phyloP scores from a whole-genome alignment of 129 eudicot genomes.

The Sambucus nigra region DNA sequence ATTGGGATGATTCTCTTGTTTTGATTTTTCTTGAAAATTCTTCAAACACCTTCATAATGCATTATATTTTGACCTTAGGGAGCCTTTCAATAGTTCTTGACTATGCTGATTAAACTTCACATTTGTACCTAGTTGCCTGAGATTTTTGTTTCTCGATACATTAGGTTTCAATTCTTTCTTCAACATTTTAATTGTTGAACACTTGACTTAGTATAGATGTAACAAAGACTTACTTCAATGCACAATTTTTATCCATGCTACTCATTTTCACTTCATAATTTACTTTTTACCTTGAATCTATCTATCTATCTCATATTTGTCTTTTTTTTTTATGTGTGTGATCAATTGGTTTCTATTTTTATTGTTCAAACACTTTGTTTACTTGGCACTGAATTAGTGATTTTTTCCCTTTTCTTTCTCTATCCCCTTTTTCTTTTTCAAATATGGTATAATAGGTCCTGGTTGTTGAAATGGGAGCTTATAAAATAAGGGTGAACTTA shows the following conservation, averaged over 20 bases:
- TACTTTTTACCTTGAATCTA: background rate
- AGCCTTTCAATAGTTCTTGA: too few species aligned
- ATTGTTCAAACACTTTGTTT: background rate
- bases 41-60: too few species aligned
- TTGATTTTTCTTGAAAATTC: too few species aligned
- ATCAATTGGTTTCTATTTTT: background rate
- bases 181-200: too few species aligned
- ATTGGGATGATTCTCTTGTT: too few species aligned
- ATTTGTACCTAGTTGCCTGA: too few species aligned
- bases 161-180: too few species aligned
- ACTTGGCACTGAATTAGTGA: background rate
- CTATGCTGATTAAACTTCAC: too few species aligned
- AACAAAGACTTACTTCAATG: too few species aligned
- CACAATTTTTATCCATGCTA: background rate
- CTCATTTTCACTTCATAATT: background rate
- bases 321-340: background rate
- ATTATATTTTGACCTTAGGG: too few species aligned
- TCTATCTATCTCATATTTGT: background rate
- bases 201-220: too few species aligned
- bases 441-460: constrained; percentile 34
- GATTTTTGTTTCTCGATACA: too few species aligned
- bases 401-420: background rate
- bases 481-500: constrained; percentile 73
- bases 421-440: background rate
- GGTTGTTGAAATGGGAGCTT: constrained; percentile 66